A percentile compares a stretch with the other conserved stretches of the same genome.
Evolutionary conservation across 805 yeast species (phyloP).

Genomic region (Zygosaccharomyces bisporus): DNA sequence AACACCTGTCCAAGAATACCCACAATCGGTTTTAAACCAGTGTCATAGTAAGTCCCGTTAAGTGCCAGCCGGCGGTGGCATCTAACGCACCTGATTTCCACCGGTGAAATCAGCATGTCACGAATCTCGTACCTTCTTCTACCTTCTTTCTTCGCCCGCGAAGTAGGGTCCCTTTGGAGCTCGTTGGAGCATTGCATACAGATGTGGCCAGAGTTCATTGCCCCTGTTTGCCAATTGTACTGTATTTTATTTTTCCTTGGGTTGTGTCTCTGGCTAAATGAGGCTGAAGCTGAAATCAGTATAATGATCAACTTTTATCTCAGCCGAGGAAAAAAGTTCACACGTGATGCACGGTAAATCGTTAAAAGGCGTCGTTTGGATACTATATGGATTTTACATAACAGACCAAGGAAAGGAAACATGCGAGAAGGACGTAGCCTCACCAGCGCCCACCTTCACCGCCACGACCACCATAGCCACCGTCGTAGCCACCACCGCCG

Average conservation of each 20-base stretch:
- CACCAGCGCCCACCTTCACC: slow-evolving; percentile 8
- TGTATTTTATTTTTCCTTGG: too few species aligned
- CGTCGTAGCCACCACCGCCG: slow-evolving; percentile 20
- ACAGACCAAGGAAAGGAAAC: neutral
- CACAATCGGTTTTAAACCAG: neutral
- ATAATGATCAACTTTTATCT: too few species aligned
- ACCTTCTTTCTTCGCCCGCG: slow-evolving; percentile 3
- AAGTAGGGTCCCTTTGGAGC: neutral
- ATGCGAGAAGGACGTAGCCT: too few species aligned
- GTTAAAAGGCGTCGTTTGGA: neutral
- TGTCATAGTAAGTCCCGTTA: neutral
- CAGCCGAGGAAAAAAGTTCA: too few species aligned
- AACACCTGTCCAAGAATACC: slow-evolving; percentile 1
- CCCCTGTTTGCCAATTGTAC: too few species aligned
- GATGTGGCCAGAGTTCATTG: neutral
- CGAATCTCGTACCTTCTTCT: neutral
- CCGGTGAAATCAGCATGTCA: slow-evolving; percentile 3
- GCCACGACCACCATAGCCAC: slow-evolving; percentile 11
- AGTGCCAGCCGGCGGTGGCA: slow-evolving; percentile 4
- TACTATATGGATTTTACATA: neutral
- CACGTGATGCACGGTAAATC: neutral
- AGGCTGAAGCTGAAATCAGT: too few species aligned
- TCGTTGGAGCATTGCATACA: slow-evolving; percentile 2
- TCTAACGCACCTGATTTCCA: slow-evolving; percentile 3
- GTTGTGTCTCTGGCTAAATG: too few species aligned